Evolutionary conservation across 2,329 filamentous ascomycete genomes (phyloP).

Genomic region (Apiospora pterosperma): DNA sequence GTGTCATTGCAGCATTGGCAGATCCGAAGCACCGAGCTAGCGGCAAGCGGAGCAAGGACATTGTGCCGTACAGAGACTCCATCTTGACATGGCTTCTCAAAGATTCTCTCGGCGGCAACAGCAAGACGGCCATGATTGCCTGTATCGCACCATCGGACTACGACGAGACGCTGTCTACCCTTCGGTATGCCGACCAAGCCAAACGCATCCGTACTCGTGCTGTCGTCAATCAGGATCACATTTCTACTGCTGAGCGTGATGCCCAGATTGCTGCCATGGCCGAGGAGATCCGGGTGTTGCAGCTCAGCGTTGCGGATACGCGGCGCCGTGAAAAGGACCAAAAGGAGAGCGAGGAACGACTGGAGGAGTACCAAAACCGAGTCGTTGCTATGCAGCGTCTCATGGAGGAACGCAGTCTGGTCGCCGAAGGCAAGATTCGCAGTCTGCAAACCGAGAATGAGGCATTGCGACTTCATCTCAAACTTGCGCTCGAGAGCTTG

Average conservation of each 20-base stretch:
- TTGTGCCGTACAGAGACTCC: conserved; percentile 91
- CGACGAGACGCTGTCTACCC: conserved; percentile 91
- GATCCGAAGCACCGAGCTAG: conserved; percentile 57
- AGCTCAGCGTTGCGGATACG: conserved; percentile 68
- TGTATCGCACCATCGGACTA: conserved; percentile 96
- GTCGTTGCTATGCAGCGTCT: conserved; percentile 87
- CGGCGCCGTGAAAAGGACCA: conserved; percentile 67
- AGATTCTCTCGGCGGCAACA: conserved; percentile 93
- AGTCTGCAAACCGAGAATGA: conserved; percentile 89
- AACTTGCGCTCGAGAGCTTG: conserved; percentile 78
- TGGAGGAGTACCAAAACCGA: conserved; percentile 93
- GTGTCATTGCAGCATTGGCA: conserved; percentile 89
- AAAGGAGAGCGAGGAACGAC: conserved; percentile 72
- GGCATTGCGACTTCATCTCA: conserved; percentile 80
- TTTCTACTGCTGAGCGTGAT: conserved; percentile 89
- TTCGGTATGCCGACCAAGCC: conserved; percentile 95
- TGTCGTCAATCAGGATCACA: conserved; percentile 91
- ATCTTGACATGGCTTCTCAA: conserved; percentile 83
- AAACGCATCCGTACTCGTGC: conserved; percentile 95
- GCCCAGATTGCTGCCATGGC: conserved; percentile 93
- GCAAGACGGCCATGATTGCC: conserved; percentile 98
- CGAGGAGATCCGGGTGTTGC: conserved; percentile 84
- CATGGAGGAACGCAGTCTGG: conserved; percentile 91
- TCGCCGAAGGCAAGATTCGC: conserved; percentile 91
- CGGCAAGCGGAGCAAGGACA: conserved; percentile 54